Evolutionary conservation across 352 stramenopile genomes (phyloP).

Genomic region (Phytophthora melonis): DNA sequence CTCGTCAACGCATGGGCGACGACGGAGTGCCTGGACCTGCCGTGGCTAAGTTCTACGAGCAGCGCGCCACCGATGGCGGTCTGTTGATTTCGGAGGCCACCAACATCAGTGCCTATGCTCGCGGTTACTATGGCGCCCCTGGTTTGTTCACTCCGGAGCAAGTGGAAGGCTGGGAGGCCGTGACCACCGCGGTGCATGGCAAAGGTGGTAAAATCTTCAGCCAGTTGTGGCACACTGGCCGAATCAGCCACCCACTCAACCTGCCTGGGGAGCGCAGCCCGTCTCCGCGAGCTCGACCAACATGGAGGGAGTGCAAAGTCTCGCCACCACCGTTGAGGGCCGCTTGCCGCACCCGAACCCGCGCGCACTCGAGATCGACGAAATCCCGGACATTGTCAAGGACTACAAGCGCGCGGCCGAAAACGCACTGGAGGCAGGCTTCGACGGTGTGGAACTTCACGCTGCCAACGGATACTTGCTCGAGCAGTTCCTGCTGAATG

Average conservation of each 20-base stretch:
- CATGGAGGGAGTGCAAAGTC: constrained; percentile 41
- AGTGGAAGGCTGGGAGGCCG: constrained; percentile 60
- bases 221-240: constrained; percentile 90
- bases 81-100: constrained; percentile 71
- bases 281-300: constrained; percentile 46
- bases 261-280: constrained; percentile 47
- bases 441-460: constrained; percentile 93
- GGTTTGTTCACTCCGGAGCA: constrained; percentile 68
- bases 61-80: constrained; percentile 65
- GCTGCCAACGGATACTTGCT: constrained; percentile 93
- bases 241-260: constrained; percentile 61
- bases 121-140: constrained; percentile 56
- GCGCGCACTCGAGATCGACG: constrained; percentile 65
- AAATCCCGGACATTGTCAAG: constrained; percentile 62
- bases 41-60: constrained; percentile 63
- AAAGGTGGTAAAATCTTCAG: constrained; percentile 82
- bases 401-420: constrained; percentile 40
- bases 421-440: constrained; percentile 80
- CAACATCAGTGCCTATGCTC: constrained; percentile 54
- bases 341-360: constrained; percentile 59
- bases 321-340: constrained; percentile 39
- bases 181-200: constrained; percentile 76
- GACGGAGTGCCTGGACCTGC: constrained; percentile 46
- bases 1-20: constrained; percentile 47
- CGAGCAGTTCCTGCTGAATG: constrained; percentile 87